These are phyloP conservation scores for Odontarrhena argentea DNA, from an alignment of 345 rosid genomes.

Conservation along the genomic window DNA sequence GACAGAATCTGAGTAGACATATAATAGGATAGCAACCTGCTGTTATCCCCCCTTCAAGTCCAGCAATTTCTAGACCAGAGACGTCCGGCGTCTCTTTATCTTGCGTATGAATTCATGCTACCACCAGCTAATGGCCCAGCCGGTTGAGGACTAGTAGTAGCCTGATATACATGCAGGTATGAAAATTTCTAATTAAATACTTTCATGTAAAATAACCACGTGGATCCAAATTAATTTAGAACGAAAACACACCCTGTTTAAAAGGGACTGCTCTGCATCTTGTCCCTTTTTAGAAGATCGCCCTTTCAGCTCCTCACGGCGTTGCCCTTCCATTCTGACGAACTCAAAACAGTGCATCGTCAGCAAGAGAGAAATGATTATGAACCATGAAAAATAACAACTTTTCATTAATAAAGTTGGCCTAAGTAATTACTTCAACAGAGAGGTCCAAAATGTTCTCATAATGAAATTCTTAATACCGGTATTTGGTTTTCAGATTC, in stretches of 20 bases:
- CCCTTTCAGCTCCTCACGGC: conserved; percentile 87
- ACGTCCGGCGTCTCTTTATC: conserved; percentile 83
- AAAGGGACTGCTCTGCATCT: conserved; percentile 84
- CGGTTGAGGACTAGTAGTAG: conserved; percentile 88
- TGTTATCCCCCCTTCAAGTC: conserved; percentile 90
- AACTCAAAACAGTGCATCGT: conserved; percentile 10
- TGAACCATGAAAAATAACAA: neutral
- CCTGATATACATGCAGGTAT: conserved; percentile 49
- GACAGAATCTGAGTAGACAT: conserved; percentile 2
- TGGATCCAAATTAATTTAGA: conserved; percentile 20
- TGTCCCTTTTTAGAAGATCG: conserved; percentile 79
- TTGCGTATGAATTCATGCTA: conserved; percentile 72
- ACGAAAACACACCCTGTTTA: conserved; percentile 64
- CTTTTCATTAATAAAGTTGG: neutral
- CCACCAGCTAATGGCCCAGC: conserved; percentile 73
- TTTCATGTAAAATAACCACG: neutral
- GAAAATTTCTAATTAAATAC: conserved; percentile 11
- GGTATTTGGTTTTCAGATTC: neutral
- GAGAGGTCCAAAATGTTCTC: neutral
- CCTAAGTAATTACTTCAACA: neutral
- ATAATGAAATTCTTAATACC: conserved; percentile 5
- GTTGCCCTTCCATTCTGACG: conserved; percentile 91
- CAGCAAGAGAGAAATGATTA: conserved; percentile 24
- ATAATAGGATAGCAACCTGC: conserved; percentile 64
- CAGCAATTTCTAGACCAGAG: conserved; percentile 83